phyloP scores from a whole-genome alignment of 805 yeast species.

The Barnettozyma sp. region DNA sequence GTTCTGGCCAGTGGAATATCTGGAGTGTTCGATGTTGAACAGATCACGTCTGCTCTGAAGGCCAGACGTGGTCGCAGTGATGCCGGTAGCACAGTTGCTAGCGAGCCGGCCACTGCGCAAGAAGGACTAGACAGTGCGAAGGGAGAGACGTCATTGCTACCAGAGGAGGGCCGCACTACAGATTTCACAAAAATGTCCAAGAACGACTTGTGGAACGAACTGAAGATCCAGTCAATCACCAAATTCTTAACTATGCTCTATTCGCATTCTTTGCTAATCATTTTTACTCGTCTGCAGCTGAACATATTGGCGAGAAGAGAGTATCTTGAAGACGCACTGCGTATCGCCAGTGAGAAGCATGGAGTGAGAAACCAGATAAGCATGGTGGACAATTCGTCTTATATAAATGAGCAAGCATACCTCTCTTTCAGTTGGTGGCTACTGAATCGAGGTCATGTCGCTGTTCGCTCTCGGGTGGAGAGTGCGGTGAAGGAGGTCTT shows the following conservation, averaged over 20 bases:
- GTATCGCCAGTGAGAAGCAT: conserved; percentile 47
- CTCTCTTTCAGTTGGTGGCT: conserved; percentile 92
- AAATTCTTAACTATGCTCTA: conserved; percentile 68
- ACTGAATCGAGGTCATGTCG: conserved; percentile 76
- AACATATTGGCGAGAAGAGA: conserved; percentile 84
- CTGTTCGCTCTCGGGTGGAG: conserved; percentile 47
- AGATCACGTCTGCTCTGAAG: conserved; percentile 62
- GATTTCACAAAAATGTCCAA: conserved; percentile 34
- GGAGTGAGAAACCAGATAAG: conserved; percentile 23
- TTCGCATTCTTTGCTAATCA: conserved; percentile 58
- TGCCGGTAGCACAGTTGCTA: conserved; percentile 11
- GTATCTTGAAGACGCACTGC: conserved; percentile 71
- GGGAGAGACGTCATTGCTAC: too few relatives aligned
- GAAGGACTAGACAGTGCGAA: background rate
- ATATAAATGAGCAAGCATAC: conserved; percentile 71
- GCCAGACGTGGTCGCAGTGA: conserved; percentile 40
- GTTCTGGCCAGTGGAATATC: conserved; percentile 62
- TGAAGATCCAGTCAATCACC: conserved; percentile 68
- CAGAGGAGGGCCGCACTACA: background rate
- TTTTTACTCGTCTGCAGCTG: conserved; percentile 78
- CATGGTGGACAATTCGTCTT: conserved; percentile 22
- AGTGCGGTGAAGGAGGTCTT: conserved; percentile 54
- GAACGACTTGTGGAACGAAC: conserved; percentile 74
- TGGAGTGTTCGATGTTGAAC: conserved; percentile 60
- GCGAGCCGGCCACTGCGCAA: background rate